phyloP scores from a whole-genome alignment of 352 stramenopile species.

The Phytopythium helicoides region DNA sequence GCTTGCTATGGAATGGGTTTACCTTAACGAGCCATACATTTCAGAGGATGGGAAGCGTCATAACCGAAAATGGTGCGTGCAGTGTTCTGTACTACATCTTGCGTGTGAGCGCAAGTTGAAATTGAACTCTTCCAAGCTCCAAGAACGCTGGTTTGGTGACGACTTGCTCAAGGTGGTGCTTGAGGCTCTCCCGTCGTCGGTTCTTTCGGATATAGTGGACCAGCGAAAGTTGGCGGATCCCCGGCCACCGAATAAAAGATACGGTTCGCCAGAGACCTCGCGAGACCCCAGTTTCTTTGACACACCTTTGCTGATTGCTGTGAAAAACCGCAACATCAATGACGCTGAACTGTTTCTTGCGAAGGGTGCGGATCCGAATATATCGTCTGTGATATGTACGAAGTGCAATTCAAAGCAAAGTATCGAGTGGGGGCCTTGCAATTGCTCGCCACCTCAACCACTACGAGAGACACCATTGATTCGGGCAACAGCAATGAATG shows the following conservation, averaged over 20 bases:
- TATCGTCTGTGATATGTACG: constrained; percentile 53
- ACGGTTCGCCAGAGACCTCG: too few species aligned
- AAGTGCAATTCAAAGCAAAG: constrained; percentile 11
- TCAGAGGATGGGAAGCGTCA: too few species aligned
- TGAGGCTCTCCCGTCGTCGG: neutral
- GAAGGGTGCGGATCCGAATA: constrained; percentile 40
- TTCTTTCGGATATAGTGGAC: constrained; percentile 41
- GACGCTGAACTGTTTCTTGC: constrained; percentile 31
- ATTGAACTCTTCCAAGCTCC: constrained; percentile 18
- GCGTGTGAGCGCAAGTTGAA: constrained; percentile 38
- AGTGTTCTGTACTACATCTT: constrained; percentile 43
- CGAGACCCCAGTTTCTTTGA: constrained; percentile 24
- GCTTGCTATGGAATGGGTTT: constrained; percentile 18
- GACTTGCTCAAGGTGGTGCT: constrained; percentile 49
- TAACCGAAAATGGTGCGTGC: too few species aligned
- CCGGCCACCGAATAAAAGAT: too few species aligned
- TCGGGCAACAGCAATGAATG: constrained; percentile 34
- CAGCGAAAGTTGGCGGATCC: too few species aligned
- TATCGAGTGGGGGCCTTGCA: neutral
- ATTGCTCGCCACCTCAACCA: neutral
- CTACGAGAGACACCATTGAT: constrained; percentile 40
- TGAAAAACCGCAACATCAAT: constrained; percentile 36
- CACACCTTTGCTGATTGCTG: constrained; percentile 54
- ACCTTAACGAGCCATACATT: too few species aligned
- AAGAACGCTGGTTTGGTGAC: constrained; percentile 39